Conservation (phyloP, 225 moss, liverwort and hornwort species). For the Climacium dendroides region DNA sequence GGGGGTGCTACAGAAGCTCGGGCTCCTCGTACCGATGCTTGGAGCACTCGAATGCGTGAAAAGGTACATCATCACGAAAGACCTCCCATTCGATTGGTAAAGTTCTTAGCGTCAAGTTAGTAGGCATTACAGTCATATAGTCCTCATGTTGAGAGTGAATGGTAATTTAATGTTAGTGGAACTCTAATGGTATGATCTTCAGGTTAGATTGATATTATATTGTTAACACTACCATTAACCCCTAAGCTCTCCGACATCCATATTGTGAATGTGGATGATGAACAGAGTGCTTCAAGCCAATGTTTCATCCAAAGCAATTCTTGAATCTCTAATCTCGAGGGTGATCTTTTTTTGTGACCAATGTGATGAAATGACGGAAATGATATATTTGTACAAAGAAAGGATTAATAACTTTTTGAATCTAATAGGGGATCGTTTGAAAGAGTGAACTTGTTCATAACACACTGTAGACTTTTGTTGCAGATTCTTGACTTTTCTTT, state of each 20-base stretch:
- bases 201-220: not conserved
- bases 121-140: not conserved
- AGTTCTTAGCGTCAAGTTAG: not conserved
- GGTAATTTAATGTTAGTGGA: not conserved
- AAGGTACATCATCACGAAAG: constrained; percentile 25
- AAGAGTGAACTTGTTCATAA: not conserved
- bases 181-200: not conserved
- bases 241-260: not conserved
- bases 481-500: not conserved
- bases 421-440: not conserved
- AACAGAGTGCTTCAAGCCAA: not conserved
- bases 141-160: not conserved
- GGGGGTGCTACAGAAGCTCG: constrained; percentile 48
- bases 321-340: not conserved
- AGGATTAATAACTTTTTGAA: not conserved
- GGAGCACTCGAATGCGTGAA: constrained; percentile 97
- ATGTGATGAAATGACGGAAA: not conserved
- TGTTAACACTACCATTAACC: too few relatives aligned
- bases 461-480: not conserved
- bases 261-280: not conserved
- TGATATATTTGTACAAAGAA: not conserved
- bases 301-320: not conserved
- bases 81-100: not conserved
- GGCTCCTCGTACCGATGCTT: constrained; percentile 80
- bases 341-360: not conserved